phyloP scores from a whole-genome alignment of 2,329 filamentous ascomycete genomes.

The Alternaria metachromatica region DNA sequence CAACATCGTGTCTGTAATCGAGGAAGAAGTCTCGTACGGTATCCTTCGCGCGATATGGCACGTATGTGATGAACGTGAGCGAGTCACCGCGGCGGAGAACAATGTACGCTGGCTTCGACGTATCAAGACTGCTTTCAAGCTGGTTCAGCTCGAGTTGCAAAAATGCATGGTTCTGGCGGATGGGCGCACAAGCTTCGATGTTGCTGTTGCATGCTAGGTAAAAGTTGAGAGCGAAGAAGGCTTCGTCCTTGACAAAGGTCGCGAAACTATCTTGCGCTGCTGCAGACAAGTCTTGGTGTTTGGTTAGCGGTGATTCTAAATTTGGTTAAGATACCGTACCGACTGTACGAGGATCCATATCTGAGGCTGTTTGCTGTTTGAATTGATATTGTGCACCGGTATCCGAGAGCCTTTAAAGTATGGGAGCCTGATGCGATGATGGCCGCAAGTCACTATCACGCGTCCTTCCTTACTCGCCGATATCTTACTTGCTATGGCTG shows the following conservation, averaged over 20 bases:
- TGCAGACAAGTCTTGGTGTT: not conserved
- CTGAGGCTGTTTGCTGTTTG: not conserved
- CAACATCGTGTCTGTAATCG: slow-evolving; percentile 12
- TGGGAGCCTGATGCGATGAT: not conserved
- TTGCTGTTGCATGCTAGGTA: not conserved
- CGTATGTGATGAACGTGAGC: slow-evolving; percentile 30
- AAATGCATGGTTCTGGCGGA: not conserved
- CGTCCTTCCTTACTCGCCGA: not conserved
- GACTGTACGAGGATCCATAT: not conserved
- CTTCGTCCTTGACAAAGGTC: not conserved
- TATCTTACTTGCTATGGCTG: not conserved
- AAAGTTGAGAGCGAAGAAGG: not conserved
- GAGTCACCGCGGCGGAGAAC: slow-evolving; percentile 22
- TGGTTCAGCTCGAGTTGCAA: slow-evolving; percentile 25
- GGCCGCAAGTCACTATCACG: not conserved
- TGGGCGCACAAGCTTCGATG: not conserved
- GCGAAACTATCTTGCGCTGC: not conserved
- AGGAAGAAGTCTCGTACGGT: slow-evolving; percentile 17
- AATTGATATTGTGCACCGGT: not conserved
- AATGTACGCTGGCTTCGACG: slow-evolving; percentile 26
- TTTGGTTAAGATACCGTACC: not conserved
- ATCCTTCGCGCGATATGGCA: slow-evolving; percentile 23
- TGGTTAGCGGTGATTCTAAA: not conserved
- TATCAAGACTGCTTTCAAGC: slow-evolving; percentile 22
- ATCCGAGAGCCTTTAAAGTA: not conserved